Percentiles rank a stretch among this genome's conserved stretches.
These are phyloP conservation scores for Petunia hybrid DNA, from an alignment of 305 asterid species.

Conservation along the genomic window DNA sequence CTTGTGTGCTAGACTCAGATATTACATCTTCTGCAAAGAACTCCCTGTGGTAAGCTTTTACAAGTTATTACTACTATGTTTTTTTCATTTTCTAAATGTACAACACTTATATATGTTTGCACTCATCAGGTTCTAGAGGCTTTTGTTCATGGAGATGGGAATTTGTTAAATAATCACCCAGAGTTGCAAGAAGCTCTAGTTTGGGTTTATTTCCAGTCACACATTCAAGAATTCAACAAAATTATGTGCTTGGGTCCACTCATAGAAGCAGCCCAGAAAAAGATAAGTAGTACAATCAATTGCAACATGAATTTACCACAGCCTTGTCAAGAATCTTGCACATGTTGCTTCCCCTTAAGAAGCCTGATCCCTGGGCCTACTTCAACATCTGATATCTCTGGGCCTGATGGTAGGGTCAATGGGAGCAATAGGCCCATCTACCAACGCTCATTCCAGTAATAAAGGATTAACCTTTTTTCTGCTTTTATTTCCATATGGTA, in stretches of 20 bases:
- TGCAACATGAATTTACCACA: conserved; percentile 39
- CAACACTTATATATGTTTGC: not conserved
- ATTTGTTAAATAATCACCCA: conserved; percentile 61
- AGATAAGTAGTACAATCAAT: not conserved
- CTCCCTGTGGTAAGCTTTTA: conserved; percentile 81
- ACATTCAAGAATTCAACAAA: conserved; percentile 74
- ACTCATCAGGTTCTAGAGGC: conserved; percentile 69
- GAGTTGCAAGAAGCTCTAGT: conserved; percentile 69
- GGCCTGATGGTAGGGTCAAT: not conserved
- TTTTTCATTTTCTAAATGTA: no score
- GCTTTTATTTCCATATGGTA: no score
- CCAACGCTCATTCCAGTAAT: not conserved
- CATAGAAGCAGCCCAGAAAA: conserved; percentile 41
- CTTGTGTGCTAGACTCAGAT: conserved; percentile 75
- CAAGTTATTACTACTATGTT: not conserved
- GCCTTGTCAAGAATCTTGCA: conserved; percentile 64
- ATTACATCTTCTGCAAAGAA: conserved; percentile 89
- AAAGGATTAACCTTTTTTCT: no score
- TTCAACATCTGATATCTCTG: conserved; percentile 13
- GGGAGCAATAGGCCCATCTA: not conserved
- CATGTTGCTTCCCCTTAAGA: conserved; percentile 74
- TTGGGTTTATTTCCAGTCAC: conserved; percentile 86
- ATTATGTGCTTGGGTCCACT: conserved; percentile 87
- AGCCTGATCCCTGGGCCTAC: conserved; percentile 42
- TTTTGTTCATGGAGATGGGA: conserved; percentile 72